These are phyloP conservation scores for Ogataea parapolymorpha DNA, from an alignment of 805 yeast species.

Conservation along the genomic window DNA sequence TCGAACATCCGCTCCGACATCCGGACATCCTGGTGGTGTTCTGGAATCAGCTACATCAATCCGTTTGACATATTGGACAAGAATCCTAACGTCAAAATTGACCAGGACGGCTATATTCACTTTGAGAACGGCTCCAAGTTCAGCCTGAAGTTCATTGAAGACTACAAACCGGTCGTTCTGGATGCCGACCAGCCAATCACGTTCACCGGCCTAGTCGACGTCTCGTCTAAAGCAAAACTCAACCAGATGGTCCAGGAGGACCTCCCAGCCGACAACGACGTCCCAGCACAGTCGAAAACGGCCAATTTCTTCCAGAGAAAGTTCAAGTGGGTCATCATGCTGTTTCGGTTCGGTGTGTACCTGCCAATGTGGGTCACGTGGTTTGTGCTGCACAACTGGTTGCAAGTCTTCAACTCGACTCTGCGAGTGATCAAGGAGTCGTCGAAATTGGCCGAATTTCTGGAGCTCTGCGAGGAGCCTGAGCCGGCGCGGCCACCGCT, in stretches of 20 bases:
- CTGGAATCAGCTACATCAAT: slow-evolving; percentile 62
- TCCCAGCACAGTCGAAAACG: slow-evolving; percentile 1
- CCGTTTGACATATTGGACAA: slow-evolving; percentile 47
- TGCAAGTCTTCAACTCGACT: slow-evolving; percentile 36
- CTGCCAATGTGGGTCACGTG: slow-evolving; percentile 66
- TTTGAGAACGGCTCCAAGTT: slow-evolving; percentile 35
- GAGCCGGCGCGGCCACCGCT: slow-evolving; percentile 20
- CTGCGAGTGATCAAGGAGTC: slow-evolving; percentile 30
- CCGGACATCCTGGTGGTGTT: slow-evolving; percentile 79
- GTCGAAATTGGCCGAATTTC: slow-evolving; percentile 23
- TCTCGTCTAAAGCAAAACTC: slow-evolving; percentile 10
- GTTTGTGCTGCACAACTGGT: slow-evolving; percentile 41
- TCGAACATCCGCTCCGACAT: slow-evolving; percentile 79
- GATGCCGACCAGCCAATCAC: slow-evolving; percentile 47
- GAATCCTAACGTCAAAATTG: slow-evolving; percentile 34
- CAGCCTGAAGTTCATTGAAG: slow-evolving; percentile 42
- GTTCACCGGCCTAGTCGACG: slow-evolving; percentile 24
- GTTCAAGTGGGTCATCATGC: slow-evolving; percentile 47
- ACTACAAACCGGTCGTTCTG: slow-evolving; percentile 56
- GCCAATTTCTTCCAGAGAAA: slow-evolving; percentile 27
- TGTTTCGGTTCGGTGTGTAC: slow-evolving; percentile 44
- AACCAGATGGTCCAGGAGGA: slow-evolving; percentile 22
- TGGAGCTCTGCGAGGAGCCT: slow-evolving; percentile 16
- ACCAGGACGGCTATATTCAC: slow-evolving; percentile 42
- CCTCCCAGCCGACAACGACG: slow-evolving; percentile 18